phyloP scores from a whole-genome alignment of 371 early-diverging fungal species.

The Lichtheimia ramosa region DNA sequence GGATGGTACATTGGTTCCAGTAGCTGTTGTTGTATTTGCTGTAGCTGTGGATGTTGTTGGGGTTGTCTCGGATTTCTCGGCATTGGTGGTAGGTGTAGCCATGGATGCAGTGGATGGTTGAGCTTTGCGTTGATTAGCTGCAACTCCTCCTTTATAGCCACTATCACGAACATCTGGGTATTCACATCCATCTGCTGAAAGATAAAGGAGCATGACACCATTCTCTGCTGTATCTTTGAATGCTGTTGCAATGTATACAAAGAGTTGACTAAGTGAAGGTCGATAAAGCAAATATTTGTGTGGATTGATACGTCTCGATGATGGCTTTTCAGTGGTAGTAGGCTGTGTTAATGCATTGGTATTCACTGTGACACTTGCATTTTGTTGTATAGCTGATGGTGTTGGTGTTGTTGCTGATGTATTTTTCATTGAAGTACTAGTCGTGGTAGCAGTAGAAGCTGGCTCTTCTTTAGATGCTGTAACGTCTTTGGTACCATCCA shows the following conservation, averaged over 20 bases:
- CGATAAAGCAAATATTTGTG: slow-evolving; percentile 91
- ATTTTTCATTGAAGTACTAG: no score
- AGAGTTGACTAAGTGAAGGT: slow-evolving; percentile 84
- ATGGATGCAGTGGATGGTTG: not conserved
- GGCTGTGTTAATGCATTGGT: not conserved
- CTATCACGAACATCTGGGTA: slow-evolving; percentile 29
- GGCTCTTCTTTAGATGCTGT: not conserved
- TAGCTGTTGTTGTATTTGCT: not conserved
- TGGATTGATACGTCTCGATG: slow-evolving; percentile 70
- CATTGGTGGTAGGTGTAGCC: slow-evolving; percentile 1
- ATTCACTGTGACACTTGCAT: not conserved
- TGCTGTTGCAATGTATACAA: slow-evolving; percentile 86
- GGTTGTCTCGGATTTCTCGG: slow-evolving; percentile 10
- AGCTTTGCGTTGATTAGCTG: slow-evolving; percentile 41
- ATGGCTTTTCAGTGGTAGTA: slow-evolving; percentile 6
- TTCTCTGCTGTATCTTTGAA: slow-evolving; percentile 89
- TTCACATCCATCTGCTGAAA: slow-evolving; percentile 88
- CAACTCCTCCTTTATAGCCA: slow-evolving; percentile 77
- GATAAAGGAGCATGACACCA: slow-evolving; percentile 80
- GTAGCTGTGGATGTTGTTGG: slow-evolving; percentile 6
- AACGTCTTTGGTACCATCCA: not conserved
- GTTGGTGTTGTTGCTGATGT: slow-evolving; percentile 1
- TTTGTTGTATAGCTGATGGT: slow-evolving; percentile 7
- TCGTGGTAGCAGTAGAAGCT: not conserved
- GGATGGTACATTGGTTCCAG: not conserved